Conservation (phyloP, 2,329 filamentous ascomycete species). For the Chaetomiaceae sp. region DNA sequence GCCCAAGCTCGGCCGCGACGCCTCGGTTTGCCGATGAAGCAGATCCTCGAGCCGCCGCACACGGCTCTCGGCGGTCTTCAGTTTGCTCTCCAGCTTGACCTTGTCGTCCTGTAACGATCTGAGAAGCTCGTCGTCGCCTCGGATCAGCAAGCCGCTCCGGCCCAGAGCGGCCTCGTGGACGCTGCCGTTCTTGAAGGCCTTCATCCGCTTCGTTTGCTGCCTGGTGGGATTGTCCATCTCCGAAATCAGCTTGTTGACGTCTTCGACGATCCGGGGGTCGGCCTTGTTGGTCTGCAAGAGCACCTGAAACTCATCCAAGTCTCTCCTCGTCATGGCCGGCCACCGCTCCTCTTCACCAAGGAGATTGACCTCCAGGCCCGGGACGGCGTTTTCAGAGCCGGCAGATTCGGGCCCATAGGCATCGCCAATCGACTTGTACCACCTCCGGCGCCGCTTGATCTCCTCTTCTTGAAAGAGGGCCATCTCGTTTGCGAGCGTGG, state of each 20-base stretch:
- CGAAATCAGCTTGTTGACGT: constrained; percentile 70
- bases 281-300: constrained; percentile 60
- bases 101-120: constrained; percentile 81
- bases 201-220: constrained; percentile 79
- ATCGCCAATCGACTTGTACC: constrained; percentile 80
- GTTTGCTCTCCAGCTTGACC: constrained; percentile 63
- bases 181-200: constrained; percentile 95
- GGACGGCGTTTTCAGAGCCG: constrained; percentile 62
- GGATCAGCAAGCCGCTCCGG: constrained; percentile 77
- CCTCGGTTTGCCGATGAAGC: constrained; percentile 73
- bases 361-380: constrained; percentile 80
- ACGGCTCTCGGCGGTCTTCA: constrained; percentile 82
- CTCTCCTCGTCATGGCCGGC: constrained; percentile 71
- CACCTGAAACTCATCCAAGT: constrained; percentile 70
- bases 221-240: constrained; percentile 79
- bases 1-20: constrained; percentile 49
- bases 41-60: constrained; percentile 89
- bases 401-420: constrained; percentile 61
- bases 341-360: constrained; percentile 74
- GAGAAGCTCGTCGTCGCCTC: constrained; percentile 81
- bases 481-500: constrained; percentile 87
- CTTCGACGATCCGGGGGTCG: constrained; percentile 62
- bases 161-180: constrained; percentile 86
- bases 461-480: constrained; percentile 91
- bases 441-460: constrained; percentile 78